Evolutionary conservation across 176 grass and related monocot genomes (phyloP).

Genomic region (Bromus sterilis): DNA sequence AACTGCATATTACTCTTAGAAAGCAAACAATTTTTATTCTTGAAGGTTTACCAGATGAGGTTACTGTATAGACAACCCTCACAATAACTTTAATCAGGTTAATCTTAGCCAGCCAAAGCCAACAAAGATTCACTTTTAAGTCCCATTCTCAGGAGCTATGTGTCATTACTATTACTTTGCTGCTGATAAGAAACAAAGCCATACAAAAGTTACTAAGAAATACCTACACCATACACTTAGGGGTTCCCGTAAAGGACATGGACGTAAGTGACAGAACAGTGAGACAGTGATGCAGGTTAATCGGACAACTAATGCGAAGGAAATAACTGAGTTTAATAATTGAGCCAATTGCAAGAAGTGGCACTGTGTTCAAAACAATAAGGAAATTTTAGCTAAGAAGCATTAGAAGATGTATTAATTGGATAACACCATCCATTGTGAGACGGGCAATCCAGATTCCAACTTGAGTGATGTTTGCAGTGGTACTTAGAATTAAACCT

Average conservation of each 20-base stretch:
- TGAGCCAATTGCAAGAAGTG: neutral
- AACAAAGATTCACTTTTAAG: slow-evolving; percentile 14
- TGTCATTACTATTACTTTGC: neutral
- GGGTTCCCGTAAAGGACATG: neutral
- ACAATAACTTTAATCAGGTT: neutral
- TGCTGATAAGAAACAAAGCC: neutral
- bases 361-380: neutral
- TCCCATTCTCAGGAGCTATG: neutral
- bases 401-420: slow-evolving; percentile 19
- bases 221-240: neutral
- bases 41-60: slow-evolving; percentile 3
- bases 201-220: neutral
- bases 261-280: slow-evolving; percentile 1
- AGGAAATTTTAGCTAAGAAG: neutral
- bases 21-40: neutral
- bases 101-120: slow-evolving; percentile 7
- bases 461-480: neutral
- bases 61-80: neutral
- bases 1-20: neutral
- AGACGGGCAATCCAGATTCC: neutral
- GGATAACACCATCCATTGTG: neutral
- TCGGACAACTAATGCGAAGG: neutral
- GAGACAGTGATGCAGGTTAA: neutral
- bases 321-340: neutral
- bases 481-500: neutral